A percentile compares a stretch with the other conserved stretches of the same genome.
phyloP scores from a whole-genome alignment of 2,329 filamentous ascomycete species.

The Aspergillus latus region DNA sequence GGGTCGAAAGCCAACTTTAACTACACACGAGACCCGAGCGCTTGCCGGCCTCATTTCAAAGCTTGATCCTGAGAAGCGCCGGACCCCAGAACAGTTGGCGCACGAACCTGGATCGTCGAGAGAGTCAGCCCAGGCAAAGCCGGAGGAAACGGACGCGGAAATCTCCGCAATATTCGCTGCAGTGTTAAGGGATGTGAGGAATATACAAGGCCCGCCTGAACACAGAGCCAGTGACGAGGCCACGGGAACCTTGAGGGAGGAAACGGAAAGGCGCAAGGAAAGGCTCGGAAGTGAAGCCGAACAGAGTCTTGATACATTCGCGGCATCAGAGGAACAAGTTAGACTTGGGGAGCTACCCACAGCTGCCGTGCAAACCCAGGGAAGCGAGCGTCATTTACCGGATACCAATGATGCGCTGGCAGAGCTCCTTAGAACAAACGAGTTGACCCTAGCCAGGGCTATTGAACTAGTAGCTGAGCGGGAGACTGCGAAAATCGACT shows the following conservation, averaged over 20 bases:
- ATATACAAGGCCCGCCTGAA: conserved; percentile 1
- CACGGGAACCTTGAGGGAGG: background rate
- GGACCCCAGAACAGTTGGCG: background rate
- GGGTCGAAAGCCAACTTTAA: conserved; percentile 13
- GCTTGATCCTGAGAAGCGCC: conserved; percentile 13
- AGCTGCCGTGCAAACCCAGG: background rate
- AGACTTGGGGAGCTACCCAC: background rate
- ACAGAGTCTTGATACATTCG: background rate
- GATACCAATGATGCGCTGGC: conserved; percentile 8
- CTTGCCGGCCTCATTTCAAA: conserved; percentile 18
- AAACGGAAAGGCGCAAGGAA: background rate
- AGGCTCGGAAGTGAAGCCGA: background rate
- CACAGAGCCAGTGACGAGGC: background rate
- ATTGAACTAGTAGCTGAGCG: conserved; percentile 30
- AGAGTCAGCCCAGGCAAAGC: conserved; percentile 4
- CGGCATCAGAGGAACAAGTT: background rate
- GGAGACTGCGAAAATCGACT: conserved; percentile 34
- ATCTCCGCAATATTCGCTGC: conserved; percentile 29
- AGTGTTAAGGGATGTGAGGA: conserved; percentile 22
- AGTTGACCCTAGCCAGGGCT: conserved; percentile 23
- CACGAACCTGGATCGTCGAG: background rate
- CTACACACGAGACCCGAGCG: conserved; percentile 17
- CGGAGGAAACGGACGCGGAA: conserved; percentile 22
- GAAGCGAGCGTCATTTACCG: background rate
- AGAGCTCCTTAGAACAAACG: conserved; percentile 12